These are phyloP conservation scores for Zhuliangozyma blackwelliae DNA, from an alignment of 1,139 yeast species.

Conservation along the genomic window DNA sequence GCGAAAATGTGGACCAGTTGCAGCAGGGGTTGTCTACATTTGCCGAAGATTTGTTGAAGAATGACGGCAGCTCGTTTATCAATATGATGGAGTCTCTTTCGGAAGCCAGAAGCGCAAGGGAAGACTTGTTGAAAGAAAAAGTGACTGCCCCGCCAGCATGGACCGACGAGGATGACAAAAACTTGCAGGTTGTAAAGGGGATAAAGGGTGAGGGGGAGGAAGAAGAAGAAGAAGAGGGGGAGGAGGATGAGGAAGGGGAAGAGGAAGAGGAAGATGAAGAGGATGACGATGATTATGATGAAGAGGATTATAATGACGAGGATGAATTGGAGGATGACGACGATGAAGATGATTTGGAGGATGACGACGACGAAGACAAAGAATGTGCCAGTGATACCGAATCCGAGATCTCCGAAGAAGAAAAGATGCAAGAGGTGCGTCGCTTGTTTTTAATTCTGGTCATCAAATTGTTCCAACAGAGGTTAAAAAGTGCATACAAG, in stretches of 20 bases:
- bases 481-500: constrained; percentile 68
- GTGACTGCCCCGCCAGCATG: constrained; percentile 12
- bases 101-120: constrained; percentile 51
- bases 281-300: constrained; percentile 14
- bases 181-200: no score
- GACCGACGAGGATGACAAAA: constrained; percentile 22
- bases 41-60: constrained; percentile 72
- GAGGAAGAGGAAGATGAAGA: constrained; percentile 17
- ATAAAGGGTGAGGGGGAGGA: background rate
- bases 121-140: constrained; percentile 27
- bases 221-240: constrained; percentile 3
- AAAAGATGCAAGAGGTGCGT: constrained; percentile 70
- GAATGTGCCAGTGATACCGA: constrained; percentile 34
- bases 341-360: constrained; percentile 30
- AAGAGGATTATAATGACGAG: constrained; percentile 18
- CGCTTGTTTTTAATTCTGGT: constrained; percentile 71
- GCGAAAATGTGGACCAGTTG: constrained; percentile 14
- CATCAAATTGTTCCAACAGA: constrained; percentile 66
- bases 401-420: constrained; percentile 54
- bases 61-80: constrained; percentile 71
- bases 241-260: constrained; percentile 17
- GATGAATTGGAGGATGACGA: constrained; percentile 25
- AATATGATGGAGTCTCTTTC: constrained; percentile 75
- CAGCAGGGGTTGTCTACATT: constrained; percentile 49
- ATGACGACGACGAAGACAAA: constrained; percentile 27